These are phyloP conservation scores for Articulospora tetracladia DNA, from an alignment of 495 filamentous ascomycete species.

Conservation along the genomic window DNA sequence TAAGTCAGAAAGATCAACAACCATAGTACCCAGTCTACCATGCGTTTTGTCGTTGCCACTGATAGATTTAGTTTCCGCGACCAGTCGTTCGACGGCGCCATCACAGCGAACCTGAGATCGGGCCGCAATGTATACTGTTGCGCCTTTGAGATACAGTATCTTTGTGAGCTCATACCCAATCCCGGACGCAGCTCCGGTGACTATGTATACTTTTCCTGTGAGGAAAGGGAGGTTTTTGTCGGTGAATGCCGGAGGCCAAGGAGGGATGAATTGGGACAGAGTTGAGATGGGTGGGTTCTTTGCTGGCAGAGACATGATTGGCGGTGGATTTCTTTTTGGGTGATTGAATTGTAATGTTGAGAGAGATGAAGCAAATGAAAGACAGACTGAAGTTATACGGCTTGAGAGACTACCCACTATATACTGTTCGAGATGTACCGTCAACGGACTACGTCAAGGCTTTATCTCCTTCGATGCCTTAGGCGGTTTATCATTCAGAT, in stretches of 20 bases:
- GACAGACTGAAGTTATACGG: too few species aligned
- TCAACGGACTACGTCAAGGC: too few species aligned
- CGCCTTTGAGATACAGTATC: slow-evolving; percentile 37
- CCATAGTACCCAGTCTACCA: slow-evolving; percentile 38
- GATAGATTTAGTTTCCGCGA: slow-evolving; percentile 1
- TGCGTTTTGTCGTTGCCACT: slow-evolving; percentile 10
- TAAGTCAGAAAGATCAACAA: slow-evolving; percentile 43
- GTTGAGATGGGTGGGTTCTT: background rate
- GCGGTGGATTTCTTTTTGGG: too few species aligned
- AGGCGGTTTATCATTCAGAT: too few species aligned
- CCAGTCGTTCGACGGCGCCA: slow-evolving; percentile 34
- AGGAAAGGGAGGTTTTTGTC: slow-evolving; percentile 11
- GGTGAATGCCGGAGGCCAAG: slow-evolving; percentile 1
- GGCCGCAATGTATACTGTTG: slow-evolving; percentile 25
- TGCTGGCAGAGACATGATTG: too few species aligned
- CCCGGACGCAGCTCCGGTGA: slow-evolving; percentile 16
- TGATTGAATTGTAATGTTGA: too few species aligned
- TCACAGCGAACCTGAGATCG: slow-evolving; percentile 25
- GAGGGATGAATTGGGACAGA: slow-evolving; percentile 3
- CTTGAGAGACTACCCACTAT: too few species aligned
- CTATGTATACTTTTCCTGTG: slow-evolving; percentile 7
- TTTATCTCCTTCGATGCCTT: too few species aligned
- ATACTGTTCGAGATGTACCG: too few species aligned
- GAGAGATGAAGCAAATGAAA: too few species aligned
- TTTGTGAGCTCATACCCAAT: slow-evolving; percentile 36